Evolutionary conservation across 192 early-diverging fungal genomes (phyloP), one percentile per base, ranked within the genome.

Genomic region (Spinellus fusiger): DNA sequence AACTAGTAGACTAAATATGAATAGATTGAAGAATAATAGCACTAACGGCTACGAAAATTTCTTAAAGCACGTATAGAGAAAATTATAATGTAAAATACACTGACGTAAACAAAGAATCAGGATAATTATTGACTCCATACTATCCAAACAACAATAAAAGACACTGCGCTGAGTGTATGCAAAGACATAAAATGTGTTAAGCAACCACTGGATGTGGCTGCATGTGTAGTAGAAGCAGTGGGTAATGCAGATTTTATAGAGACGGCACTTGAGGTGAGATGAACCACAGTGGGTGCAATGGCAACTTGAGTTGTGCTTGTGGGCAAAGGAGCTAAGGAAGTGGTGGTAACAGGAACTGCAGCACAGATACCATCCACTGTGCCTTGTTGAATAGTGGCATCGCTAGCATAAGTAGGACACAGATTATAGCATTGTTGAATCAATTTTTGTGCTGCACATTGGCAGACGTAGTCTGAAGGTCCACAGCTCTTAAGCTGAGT

Each of bases 341-440:
- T 6, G 1, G 64, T 58, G 9, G 53, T 23, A 27, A 50, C 40
- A 22, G 52, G 52, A 8, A 67, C 58, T 5, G 65, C 65, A 22
- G 58, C 27, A 35, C 65, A 67, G 25, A 67, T 67, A 4, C 37
- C 28, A 8, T 60, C 32, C 20, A 60, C 51, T 3, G 58, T 67
- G 22, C 58, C 58, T 12, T 47, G 22, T 23, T 67, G 65, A 18
- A 54, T 60, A 5, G 15, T 26, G 10, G 65, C 65, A 23, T 67
- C 58, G 22, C 32, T 26, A 20, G 50, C 51, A 35, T 67, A 67
- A 13, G 48, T 38, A 29, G 65, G 65, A 37, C 65, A 67, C 13
- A 67, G 35, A 35, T 67, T 67, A 35, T 31, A 67, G 16, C 65
- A 67, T 55, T 67, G 51, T 10, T 67, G 65, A 20, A 67, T 67